Percentiles rank a stretch among this genome's conserved stretches.
Conservation (phyloP, 805 yeast genomes). For the Yarrowia yakushimensis region DNA sequence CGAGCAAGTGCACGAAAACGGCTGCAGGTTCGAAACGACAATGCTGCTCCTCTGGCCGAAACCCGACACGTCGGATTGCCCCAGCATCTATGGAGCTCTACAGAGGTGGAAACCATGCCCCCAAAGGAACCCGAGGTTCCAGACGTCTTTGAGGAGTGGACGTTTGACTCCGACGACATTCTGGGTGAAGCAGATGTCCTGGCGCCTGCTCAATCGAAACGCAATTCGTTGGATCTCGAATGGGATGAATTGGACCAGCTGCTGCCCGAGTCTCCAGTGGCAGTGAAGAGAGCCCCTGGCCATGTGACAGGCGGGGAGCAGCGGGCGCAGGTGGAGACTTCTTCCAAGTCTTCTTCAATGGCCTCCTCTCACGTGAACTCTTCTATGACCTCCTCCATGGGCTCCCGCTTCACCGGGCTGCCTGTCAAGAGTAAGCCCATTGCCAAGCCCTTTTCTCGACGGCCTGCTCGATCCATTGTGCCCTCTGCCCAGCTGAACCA, state of each 20-base stretch:
- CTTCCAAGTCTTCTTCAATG: neutral
- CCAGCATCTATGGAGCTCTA: neutral
- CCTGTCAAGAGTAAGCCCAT: neutral
- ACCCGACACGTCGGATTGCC: constrained; percentile 2
- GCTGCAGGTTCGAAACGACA: constrained; percentile 13
- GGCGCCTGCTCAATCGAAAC: neutral
- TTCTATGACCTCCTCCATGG: neutral
- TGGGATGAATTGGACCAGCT: neutral
- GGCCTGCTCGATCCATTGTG: neutral
- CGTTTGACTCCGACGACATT: constrained; percentile 12
- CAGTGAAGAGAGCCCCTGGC: too few species aligned
- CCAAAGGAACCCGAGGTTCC: neutral
- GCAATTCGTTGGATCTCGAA: constrained; percentile 1
- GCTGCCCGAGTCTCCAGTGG: neutral
- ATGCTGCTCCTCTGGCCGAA: neutral
- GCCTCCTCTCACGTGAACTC: neutral
- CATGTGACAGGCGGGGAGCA: too few species aligned
- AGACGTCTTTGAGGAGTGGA: neutral
- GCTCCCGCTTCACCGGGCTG: neutral
- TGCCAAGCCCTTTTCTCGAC: constrained; percentile 6
- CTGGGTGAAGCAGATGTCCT: neutral
- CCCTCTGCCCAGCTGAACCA: neutral
- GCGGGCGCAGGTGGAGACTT: too few species aligned
- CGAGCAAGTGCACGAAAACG: constrained; percentile 1
- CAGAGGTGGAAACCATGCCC: constrained; percentile 11